Evolutionary conservation across 2,329 filamentous ascomycete genomes (phyloP).

Genomic region (Phoma sp.): DNA sequence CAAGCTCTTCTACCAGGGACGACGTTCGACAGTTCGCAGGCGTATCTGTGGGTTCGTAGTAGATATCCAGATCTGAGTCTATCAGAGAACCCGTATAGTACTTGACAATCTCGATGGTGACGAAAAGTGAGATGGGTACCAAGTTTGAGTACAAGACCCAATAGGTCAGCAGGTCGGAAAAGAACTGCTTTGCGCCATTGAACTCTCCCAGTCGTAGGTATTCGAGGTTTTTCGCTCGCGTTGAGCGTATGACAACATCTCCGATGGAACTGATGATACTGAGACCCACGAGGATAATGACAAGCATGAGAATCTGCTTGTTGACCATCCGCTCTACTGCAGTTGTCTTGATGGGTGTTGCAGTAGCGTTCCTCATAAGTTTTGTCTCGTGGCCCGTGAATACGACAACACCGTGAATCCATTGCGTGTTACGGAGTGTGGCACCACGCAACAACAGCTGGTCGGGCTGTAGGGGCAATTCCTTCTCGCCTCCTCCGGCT

Average conservation of each 20-base stretch:
- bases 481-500: conserved; percentile 88
- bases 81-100: conserved; percentile 98
- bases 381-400: conserved; percentile 99
- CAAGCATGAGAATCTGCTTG: conserved; percentile 86
- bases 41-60: conserved; percentile 93
- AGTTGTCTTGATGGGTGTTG: conserved; percentile 95
- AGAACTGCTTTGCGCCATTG: conserved; percentile 79
- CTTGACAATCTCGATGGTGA: conserved; percentile 96
- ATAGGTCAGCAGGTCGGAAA: conserved; percentile 94
- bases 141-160: conserved; percentile 98
- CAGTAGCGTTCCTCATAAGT: conserved; percentile 97
- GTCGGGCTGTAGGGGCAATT: conserved; percentile 86
- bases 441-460: conserved; percentile 92
- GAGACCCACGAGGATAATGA: conserved; percentile 80
- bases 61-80: conserved; percentile 96
- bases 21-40: conserved; percentile 95
- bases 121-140: conserved; percentile 96
- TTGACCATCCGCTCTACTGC: conserved; percentile 96
- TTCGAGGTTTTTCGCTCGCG: conserved; percentile 63
- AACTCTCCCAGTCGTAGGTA: conserved; percentile 73
- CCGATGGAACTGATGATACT: conserved; percentile 91
- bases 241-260: conserved; percentile 79
- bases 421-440: conserved; percentile 93
- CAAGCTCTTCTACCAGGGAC: conserved; percentile 93
- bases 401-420: conserved; percentile 94